These are phyloP conservation scores for Tetrapisispora taiwanensis DNA, from an alignment of 805 yeast genomes.

Conservation along the genomic window DNA sequence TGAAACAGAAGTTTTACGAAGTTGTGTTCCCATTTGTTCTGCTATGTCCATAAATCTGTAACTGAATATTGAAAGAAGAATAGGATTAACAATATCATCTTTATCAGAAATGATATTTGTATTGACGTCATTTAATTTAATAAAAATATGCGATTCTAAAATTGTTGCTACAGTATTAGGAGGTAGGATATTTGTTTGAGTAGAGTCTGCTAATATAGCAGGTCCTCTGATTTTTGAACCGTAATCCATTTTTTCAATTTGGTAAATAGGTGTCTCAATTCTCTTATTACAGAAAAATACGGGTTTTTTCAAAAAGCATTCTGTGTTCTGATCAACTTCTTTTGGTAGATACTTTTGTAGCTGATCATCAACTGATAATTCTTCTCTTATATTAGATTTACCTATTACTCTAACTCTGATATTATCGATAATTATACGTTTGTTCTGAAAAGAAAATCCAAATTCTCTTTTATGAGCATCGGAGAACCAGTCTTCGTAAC, in stretches of 20 bases:
- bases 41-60: constrained; percentile 87
- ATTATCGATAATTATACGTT: constrained; percentile 59
- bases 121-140: constrained; percentile 23
- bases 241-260: constrained; percentile 40
- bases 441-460: constrained; percentile 53
- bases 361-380: constrained; percentile 44
- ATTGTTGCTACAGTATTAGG: constrained; percentile 50
- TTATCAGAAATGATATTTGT: neutral
- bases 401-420: constrained; percentile 67
- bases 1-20: constrained; percentile 70
- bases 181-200: constrained; percentile 69
- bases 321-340: constrained; percentile 14
- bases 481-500: constrained; percentile 39
- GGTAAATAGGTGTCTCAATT: constrained; percentile 43
- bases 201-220: constrained; percentile 66
- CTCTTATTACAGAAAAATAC: constrained; percentile 50
- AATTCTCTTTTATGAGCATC: constrained; percentile 57
- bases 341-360: constrained; percentile 29
- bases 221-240: constrained; percentile 60
- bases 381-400: constrained; percentile 36
- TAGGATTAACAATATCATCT: constrained; percentile 43
- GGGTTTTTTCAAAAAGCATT: constrained; percentile 31
- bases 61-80: constrained; percentile 64
- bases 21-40: constrained; percentile 76
- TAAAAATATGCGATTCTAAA: constrained; percentile 51